Conservation (phyloP, 192 early-diverging fungal genomes). For the Physocladia obscura region DNA sequence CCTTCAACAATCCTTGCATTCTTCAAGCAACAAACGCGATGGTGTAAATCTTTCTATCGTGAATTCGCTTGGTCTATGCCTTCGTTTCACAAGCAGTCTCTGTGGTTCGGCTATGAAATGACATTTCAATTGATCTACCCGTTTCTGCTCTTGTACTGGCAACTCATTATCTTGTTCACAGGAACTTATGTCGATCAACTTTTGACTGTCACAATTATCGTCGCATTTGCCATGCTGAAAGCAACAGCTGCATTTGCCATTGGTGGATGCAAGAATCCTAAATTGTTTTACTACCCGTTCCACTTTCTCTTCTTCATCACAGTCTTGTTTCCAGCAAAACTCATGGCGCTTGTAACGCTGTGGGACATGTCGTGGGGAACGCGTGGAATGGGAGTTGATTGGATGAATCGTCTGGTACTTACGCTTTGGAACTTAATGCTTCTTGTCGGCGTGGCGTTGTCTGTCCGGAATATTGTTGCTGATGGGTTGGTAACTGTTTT, state of each 20-base stretch:
- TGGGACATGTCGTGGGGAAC: conserved; percentile 65
- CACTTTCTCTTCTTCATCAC: conserved; percentile 54
- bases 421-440: not conserved
- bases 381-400: not conserved
- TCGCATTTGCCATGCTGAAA: not conserved
- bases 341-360: conserved; percentile 55
- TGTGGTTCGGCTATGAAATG: conserved; percentile 61
- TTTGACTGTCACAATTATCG: not conserved
- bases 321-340: conserved; percentile 57
- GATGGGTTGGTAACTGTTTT: not conserved
- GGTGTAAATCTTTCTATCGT: conserved; percentile 65
- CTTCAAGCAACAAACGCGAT: conserved; percentile 64
- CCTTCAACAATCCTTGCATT: conserved; percentile 54
- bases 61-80: conserved; percentile 52
- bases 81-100: conserved; percentile 54
- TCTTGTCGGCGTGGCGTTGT: not conserved
- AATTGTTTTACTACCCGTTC: conserved; percentile 49
- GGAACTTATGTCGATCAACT: not conserved
- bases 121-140: conserved; percentile 62
- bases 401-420: not conserved
- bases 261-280: conserved; percentile 16
- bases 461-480: not conserved
- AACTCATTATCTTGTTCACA: not conserved
- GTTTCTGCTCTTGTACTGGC: conserved; percentile 49
- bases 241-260: not conserved